Evolutionary conservation across 139 green algal genomes (phyloP).

Genomic region (Chlamydomonas asymmetrica): DNA sequence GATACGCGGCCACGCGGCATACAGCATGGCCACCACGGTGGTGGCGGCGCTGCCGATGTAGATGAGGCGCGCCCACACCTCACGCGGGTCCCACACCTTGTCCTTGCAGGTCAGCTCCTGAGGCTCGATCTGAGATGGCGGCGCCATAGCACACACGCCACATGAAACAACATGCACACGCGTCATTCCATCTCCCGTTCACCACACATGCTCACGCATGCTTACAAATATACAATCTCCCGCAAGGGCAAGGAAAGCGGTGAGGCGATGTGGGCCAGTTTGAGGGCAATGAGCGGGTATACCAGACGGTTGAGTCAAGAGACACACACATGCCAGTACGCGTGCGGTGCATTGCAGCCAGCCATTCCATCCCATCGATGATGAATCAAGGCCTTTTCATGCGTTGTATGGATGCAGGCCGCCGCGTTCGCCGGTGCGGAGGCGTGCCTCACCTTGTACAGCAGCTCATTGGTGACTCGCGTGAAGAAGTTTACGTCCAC

Average conservation of each 20-base stretch:
- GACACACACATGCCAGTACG: not conserved
- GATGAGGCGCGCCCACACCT: conserved; percentile 5
- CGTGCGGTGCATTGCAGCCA: not conserved
- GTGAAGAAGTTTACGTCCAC: not conserved
- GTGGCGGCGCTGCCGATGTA: conserved; percentile 13
- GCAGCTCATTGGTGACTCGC: not conserved
- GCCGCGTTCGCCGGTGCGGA: too few species aligned
- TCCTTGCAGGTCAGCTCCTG: not conserved
- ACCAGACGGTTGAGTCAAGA: not conserved
- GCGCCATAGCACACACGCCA: too few species aligned
- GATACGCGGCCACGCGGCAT: conserved; percentile 1
- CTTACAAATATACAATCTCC: not conserved
- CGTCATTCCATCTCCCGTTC: too few species aligned
- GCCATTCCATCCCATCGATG: too few species aligned
- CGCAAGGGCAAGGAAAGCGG: not conserved
- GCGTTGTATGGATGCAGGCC: too few species aligned
- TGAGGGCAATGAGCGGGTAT: too few species aligned
- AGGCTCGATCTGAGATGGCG: too few species aligned
- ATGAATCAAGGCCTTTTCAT: too few species aligned
- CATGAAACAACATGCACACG: too few species aligned
- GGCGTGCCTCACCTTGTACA: conserved; percentile 3
- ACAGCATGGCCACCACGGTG: conserved; percentile 2
- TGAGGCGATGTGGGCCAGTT: too few species aligned
- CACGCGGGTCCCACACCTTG: conserved; percentile 1
- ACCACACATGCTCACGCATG: not conserved